These are phyloP conservation scores for Fomitopsis pinicola DNA, from an alignment of 1,284 basidiomycete genomes.

Conservation along the genomic window DNA sequence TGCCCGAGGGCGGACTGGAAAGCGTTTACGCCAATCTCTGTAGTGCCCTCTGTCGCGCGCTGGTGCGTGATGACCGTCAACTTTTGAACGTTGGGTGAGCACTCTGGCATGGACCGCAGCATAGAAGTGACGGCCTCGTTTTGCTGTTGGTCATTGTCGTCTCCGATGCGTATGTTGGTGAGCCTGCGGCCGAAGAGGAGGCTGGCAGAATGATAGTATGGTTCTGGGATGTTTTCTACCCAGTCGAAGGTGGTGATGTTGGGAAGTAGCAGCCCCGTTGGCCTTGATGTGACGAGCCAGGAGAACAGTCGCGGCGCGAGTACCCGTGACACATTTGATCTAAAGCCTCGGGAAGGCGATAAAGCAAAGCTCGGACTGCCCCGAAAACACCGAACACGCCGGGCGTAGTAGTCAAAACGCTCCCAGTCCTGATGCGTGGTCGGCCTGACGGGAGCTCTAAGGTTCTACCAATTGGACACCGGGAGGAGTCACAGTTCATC, in stretches of 20 bases:
- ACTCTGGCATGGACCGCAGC: too few species aligned
- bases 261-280: not conserved
- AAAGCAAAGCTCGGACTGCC: not conserved
- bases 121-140: too few species aligned
- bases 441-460: not conserved
- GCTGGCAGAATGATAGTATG: not conserved
- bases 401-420: not conserved
- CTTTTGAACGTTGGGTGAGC: too few species aligned
- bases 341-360: not conserved
- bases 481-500: too few species aligned
- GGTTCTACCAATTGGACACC: too few species aligned
- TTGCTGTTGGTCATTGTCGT: too few species aligned
- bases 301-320: not conserved
- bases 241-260: not conserved
- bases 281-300: not conserved
- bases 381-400: not conserved
- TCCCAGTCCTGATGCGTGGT: not conserved
- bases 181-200: too few species aligned
- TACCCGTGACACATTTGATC: not conserved
- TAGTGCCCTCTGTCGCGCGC: too few species aligned
- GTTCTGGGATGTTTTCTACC: not conserved
- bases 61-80: too few species aligned
- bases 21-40: too few species aligned
- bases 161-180: too few species aligned
- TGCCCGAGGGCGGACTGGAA: too few species aligned